Conservation (phyloP, 176 grass and related monocot genomes). For the Oryza meridionalis region DNA sequence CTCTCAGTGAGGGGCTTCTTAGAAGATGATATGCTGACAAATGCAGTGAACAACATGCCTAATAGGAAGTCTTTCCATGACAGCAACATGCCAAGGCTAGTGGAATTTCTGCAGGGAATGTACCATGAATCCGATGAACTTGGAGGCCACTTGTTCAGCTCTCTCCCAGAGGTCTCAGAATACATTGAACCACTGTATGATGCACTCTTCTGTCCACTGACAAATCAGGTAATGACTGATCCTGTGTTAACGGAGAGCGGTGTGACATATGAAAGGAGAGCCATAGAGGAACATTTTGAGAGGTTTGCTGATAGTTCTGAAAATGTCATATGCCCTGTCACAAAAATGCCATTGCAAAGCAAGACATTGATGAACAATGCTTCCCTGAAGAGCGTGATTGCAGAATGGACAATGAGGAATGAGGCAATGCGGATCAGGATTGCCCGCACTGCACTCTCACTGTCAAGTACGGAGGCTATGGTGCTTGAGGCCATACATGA, state of each 20-base stretch:
- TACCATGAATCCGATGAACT: slow-evolving; percentile 49
- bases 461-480: slow-evolving; percentile 58
- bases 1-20: slow-evolving; percentile 39
- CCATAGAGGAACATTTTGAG: slow-evolving; percentile 66
- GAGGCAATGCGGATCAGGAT: slow-evolving; percentile 71
- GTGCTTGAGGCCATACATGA: slow-evolving; percentile 74
- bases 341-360: slow-evolving; percentile 59
- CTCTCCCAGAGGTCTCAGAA: slow-evolving; percentile 55
- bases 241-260: slow-evolving; percentile 71
- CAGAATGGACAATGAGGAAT: slow-evolving; percentile 73
- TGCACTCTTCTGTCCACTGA: slow-evolving; percentile 81
- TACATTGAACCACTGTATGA: slow-evolving; percentile 74
- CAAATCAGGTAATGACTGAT: slow-evolving; percentile 81
- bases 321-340: slow-evolving; percentile 62
- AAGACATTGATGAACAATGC: slow-evolving; percentile 60
- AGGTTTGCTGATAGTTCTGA: slow-evolving; percentile 51
- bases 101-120: slow-evolving; percentile 64
- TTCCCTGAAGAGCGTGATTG: slow-evolving; percentile 75
- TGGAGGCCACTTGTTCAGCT: slow-evolving; percentile 38
- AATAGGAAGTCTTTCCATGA: slow-evolving; percentile 34
- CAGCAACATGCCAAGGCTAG: slow-evolving; percentile 38
- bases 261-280: slow-evolving; percentile 85
- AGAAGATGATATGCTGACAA: slow-evolving; percentile 33
- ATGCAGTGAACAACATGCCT: slow-evolving; percentile 37
- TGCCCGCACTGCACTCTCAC: slow-evolving; percentile 55